phyloP scores from a whole-genome alignment of 306 rosid species.

The Quercus rubra region DNA sequence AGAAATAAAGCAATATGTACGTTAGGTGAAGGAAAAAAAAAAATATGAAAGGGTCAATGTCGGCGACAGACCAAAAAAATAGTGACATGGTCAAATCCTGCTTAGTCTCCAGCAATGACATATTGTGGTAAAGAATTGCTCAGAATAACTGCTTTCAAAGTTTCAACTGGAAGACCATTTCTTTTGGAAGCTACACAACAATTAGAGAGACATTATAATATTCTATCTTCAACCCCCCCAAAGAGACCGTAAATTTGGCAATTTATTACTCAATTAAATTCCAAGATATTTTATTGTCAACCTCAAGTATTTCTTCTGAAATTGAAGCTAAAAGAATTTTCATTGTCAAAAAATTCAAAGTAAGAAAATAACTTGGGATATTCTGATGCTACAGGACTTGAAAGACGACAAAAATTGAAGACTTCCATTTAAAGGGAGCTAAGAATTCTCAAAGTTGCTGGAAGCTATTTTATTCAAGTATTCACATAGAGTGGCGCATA shows the following conservation, averaged over 20 bases:
- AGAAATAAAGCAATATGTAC: neutral
- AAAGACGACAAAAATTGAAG: neutral
- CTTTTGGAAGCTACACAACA: neutral
- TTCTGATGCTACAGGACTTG: neutral
- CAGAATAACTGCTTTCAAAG: neutral
- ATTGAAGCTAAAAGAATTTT: neutral
- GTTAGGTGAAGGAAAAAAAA: slow-evolving; percentile 25
- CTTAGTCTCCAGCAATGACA: neutral
- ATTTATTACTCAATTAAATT: neutral
- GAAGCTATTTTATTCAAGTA: neutral
- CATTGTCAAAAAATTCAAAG: neutral
- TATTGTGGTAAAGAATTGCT: neutral
- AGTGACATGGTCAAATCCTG: slow-evolving; percentile 42
- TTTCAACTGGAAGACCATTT: neutral
- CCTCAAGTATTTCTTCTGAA: neutral
- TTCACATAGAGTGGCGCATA: slow-evolving; percentile 10
- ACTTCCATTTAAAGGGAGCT: neutral
- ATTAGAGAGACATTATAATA: neutral
- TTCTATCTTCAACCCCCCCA: neutral
- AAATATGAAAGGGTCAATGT: slow-evolving; percentile 28
- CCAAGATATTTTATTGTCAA: neutral
- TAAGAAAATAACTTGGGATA: neutral
- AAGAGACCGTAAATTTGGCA: neutral
- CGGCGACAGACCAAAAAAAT: slow-evolving; percentile 22
- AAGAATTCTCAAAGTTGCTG: neutral